Evolutionary conservation across 345 rosid species (phyloP).

Genomic region (Streptanthus diversifolius): DNA sequence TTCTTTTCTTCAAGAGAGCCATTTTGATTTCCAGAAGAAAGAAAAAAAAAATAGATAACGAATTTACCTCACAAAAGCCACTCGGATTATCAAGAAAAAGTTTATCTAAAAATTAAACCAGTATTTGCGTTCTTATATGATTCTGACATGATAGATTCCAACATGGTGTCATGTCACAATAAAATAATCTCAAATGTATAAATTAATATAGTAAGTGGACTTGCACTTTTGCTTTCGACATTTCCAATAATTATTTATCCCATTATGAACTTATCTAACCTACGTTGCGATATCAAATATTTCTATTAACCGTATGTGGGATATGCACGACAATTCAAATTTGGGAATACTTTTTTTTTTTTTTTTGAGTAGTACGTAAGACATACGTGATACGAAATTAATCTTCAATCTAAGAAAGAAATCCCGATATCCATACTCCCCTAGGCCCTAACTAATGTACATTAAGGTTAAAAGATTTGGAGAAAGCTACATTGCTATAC

Average conservation of each 20-base stretch:
- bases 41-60: too few species aligned
- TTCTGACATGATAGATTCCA: conserved; percentile 22
- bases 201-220: conserved; percentile 19
- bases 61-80: background rate
- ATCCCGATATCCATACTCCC: background rate
- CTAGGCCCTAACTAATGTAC: background rate
- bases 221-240: conserved; percentile 20
- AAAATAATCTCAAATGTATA: background rate
- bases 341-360: background rate
- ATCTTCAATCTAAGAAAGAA: conserved; percentile 8
- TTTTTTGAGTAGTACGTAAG: too few species aligned
- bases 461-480: background rate
- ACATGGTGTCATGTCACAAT: conserved; percentile 7
- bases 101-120: background rate
- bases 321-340: conserved; percentile 10
- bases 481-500: background rate
- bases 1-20: background rate
- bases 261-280: conserved; percentile 8
- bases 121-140: background rate
- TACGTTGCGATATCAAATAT: conserved; percentile 6
- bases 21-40: background rate
- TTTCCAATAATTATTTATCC: conserved; percentile 9
- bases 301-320: conserved; percentile 15
- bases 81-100: background rate
- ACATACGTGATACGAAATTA: conserved; percentile 13